These are phyloP conservation scores for Naegleria gruberi DNA, from an alignment of 208 protist genomes.

Conservation along the genomic window DNA sequence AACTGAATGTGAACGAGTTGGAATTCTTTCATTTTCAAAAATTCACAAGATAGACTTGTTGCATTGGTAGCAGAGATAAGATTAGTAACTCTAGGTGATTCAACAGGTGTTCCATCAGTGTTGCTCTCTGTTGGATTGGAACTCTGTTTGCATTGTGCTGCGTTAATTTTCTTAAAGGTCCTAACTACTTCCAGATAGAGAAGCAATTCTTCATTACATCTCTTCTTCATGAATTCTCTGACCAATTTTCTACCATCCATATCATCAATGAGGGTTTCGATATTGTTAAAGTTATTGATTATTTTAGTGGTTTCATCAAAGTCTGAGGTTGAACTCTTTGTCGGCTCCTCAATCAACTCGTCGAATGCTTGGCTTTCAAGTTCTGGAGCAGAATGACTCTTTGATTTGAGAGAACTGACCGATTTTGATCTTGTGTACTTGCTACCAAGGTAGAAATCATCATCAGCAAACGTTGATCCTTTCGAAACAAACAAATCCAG, in stretches of 20 bases:
- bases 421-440: background rate
- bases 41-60: background rate
- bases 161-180: background rate
- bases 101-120: too few species aligned
- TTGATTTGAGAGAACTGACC: background rate
- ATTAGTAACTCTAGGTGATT: background rate
- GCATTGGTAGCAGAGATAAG: background rate
- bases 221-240: background rate
- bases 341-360: background rate
- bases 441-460: background rate
- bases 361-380: background rate
- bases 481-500: background rate
- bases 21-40: background rate
- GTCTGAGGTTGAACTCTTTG: background rate
- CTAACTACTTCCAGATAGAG: background rate
- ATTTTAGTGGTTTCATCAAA: background rate
- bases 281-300: background rate
- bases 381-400: background rate
- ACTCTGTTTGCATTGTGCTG: background rate
- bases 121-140: too few species aligned
- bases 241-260: background rate
- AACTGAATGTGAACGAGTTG: background rate
- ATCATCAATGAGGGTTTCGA: background rate
- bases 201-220: background rate
- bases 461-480: background rate